Percentiles rank a stretch among this genome's conserved stretches.
Conservation (phyloP, 495 filamentous ascomycete genomes). For the Cercophora newfieldiana region DNA sequence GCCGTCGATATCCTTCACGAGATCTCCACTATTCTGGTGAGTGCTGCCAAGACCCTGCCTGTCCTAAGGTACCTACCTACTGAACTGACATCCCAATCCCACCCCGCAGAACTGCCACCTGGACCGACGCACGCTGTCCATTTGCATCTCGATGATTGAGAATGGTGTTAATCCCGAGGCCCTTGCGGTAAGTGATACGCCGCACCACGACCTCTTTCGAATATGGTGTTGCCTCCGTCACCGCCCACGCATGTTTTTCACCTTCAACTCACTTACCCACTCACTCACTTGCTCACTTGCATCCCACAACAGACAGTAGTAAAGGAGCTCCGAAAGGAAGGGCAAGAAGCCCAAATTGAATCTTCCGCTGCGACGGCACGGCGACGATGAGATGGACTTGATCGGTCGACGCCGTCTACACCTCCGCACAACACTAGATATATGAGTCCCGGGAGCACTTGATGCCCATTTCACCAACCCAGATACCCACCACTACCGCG, state of each 20-base stretch:
- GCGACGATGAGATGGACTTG: conserved; percentile 10
- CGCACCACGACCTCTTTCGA: neutral
- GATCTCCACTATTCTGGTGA: conserved; percentile 83
- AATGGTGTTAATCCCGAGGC: conserved; percentile 97
- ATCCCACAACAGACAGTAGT: conserved; percentile 60
- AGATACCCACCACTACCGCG: conserved; percentile 1
- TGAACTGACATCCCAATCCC: neutral
- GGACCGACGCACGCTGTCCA: conserved; percentile 83
- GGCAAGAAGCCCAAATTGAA: conserved; percentile 42
- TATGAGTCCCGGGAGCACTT: no score
- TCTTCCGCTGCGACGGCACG: conserved; percentile 2
- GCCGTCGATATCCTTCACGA: conserved; percentile 95
- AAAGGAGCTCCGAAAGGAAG: conserved; percentile 68
- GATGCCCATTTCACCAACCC: no score
- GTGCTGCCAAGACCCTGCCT: conserved; percentile 7
- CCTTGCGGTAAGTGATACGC: conserved; percentile 67
- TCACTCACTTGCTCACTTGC: neutral
- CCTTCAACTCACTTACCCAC: no score
- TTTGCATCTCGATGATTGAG: conserved; percentile 94
- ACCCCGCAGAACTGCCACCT: conserved; percentile 79
- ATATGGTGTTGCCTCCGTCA: no score
- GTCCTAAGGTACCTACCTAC: neutral
- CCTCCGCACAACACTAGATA: no score
- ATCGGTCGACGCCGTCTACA: no score
- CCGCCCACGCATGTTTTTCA: no score